Evolutionary conservation across 1,139 yeast species (phyloP), one percentile per base, ranked within the genome.

Genomic region (Hyphopichia buzzinii): DNA sequence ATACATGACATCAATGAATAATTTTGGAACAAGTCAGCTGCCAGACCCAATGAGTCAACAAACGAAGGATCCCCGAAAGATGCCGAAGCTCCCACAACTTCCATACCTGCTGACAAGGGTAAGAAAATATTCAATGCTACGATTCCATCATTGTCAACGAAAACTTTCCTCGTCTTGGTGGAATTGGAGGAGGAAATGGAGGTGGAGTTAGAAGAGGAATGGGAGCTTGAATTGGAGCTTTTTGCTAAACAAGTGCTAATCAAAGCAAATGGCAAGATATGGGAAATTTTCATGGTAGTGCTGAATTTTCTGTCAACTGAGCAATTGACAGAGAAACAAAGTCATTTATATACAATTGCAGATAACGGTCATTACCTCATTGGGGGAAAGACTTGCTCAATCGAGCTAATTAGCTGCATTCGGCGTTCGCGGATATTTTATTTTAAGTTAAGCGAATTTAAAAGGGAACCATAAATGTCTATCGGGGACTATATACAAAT

Each of bases 141-240:
- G 16, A 57, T 48, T 19, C 68, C 69, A 47, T 66, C 72, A 45
- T 66, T 65, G 32, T 66, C 72, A 36, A 66, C 61, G 46, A 65
- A 66, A 30, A 65, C 55, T 43, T 64, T 65, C 44, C 55, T 57
- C 8, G 23, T 7, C 8, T 10, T 10, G 19, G 29, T 34, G 12
- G 35, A 14, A 11, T 28, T 28, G 5, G 10, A 4, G 5, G 28
- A 16, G 8, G 12, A 26, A 12, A 26, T 12, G n/a, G n/a, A n/a
- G n/a, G n/a, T n/a, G n/a, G n/a, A n/a, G n/a, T n/a, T n/a, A n/a
- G n/a, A n/a, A n/a, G n/a, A n/a, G n/a, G n/a, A n/a, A n/a, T n/a
- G n/a, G n/a, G n/a, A n/a, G n/a, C n/a, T n/a, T n/a, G n/a, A n/a
- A n/a, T n/a, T 19, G 6, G 23, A 19, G 10, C 10, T 19, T 19